These are phyloP conservation scores for Pyrus hybrid DNA, from an alignment of 331 rosid genomes.

Conservation along the genomic window DNA sequence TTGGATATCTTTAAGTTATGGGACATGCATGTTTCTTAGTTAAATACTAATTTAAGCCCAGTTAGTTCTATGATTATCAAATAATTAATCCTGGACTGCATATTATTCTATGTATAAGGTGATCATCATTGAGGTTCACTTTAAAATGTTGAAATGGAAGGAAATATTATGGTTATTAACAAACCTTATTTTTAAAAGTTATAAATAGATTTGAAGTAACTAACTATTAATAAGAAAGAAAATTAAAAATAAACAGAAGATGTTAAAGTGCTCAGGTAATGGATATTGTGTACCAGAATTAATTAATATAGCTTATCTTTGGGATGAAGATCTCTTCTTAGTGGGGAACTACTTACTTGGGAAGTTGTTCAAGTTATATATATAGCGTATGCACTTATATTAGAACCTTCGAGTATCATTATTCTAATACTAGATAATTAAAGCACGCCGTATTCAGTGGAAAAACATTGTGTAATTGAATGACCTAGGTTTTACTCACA, in stretches of 20 bases:
- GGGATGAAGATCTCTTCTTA: neutral
- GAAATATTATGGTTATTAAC: neutral
- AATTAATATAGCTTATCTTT: neutral
- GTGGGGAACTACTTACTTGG: neutral
- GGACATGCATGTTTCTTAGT: no score
- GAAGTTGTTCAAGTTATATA: neutral
- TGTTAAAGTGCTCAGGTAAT: neutral
- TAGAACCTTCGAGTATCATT: neutral
- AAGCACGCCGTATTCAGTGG: no score
- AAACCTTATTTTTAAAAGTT: neutral
- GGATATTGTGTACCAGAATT: neutral
- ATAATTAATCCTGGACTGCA: neutral
- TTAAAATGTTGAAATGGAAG: constrained; percentile 1
- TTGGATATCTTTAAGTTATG: no score
- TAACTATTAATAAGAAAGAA: neutral
- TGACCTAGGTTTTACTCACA: no score
- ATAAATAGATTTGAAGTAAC: neutral
- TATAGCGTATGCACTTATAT: neutral
- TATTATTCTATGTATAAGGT: neutral
- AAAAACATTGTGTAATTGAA: neutral
- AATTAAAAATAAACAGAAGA: neutral
- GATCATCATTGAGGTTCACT: constrained; percentile 12
- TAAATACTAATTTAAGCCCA: neutral
- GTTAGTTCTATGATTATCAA: neutral
- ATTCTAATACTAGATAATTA: no score